Evolutionary conservation across 805 yeast genomes (phyloP).

Genomic region (Metschnikowia lachancei): DNA sequence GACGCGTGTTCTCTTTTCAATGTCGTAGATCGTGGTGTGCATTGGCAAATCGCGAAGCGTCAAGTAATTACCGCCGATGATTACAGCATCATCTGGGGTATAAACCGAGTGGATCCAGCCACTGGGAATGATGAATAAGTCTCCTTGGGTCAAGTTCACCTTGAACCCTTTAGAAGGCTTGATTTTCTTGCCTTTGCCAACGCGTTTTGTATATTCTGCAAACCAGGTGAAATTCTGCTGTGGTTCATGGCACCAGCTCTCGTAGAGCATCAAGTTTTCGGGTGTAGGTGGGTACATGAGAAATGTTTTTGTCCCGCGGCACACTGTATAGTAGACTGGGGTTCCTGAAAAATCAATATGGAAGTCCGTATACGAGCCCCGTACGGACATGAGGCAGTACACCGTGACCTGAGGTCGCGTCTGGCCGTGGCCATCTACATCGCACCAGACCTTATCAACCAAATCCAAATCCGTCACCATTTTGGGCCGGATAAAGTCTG

Average conservation of each 20-base stretch:
- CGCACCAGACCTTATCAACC: slow-evolving; percentile 63
- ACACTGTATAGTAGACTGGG: slow-evolving; percentile 80
- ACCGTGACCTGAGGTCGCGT: slow-evolving; percentile 61
- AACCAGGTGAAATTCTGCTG: slow-evolving; percentile 65
- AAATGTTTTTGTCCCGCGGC: slow-evolving; percentile 73
- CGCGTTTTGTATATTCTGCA: slow-evolving; percentile 45
- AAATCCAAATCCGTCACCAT: slow-evolving; percentile 66
- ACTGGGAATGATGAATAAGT: slow-evolving; percentile 77
- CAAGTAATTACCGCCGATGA: slow-evolving; percentile 85
- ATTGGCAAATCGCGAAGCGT: slow-evolving; percentile 60
- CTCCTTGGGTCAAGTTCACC: slow-evolving; percentile 58
- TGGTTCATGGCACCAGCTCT: slow-evolving; percentile 67
- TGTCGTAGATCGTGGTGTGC: slow-evolving; percentile 58
- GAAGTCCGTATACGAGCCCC: slow-evolving; percentile 79
- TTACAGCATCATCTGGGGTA: slow-evolving; percentile 76
- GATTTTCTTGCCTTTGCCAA: slow-evolving; percentile 30
- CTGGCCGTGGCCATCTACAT: slow-evolving; percentile 21
- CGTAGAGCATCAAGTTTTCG: slow-evolving; percentile 57
- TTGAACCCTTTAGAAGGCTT: slow-evolving; percentile 46
- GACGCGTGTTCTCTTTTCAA: slow-evolving; percentile 69
- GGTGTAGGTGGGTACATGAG: slow-evolving; percentile 76
- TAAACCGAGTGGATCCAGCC: slow-evolving; percentile 93
- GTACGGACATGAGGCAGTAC: slow-evolving; percentile 83
- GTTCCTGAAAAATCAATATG: slow-evolving; percentile 93
- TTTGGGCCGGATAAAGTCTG: slow-evolving; percentile 56